These are phyloP conservation scores for Kwoniella pini DNA, from an alignment of 768 basidiomycete species.

Conservation along the genomic window DNA sequence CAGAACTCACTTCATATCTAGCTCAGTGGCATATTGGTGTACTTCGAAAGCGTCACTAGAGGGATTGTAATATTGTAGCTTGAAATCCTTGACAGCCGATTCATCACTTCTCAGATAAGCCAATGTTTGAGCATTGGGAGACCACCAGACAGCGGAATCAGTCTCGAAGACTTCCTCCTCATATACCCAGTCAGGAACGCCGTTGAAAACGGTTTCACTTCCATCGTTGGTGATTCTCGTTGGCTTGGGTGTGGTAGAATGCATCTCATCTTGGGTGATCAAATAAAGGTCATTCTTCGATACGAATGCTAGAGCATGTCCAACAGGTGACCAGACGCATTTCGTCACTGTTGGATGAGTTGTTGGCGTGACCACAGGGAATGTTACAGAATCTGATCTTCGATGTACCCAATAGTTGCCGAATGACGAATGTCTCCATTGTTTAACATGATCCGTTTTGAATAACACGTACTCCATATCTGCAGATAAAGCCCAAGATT, in stretches of 20 bases:
- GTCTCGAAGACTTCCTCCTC: slow-evolving; percentile 62
- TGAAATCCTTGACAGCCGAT: slow-evolving; percentile 79
- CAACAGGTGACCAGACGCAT: slow-evolving; percentile 82
- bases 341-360: slow-evolving; percentile 72
- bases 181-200: slow-evolving; percentile 91
- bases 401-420: slow-evolving; percentile 93
- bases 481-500: slow-evolving; percentile 77
- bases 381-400: slow-evolving; percentile 67
- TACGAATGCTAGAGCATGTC: slow-evolving; percentile 83
- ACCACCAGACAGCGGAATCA: slow-evolving; percentile 86
- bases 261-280: slow-evolving; percentile 57
- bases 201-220: slow-evolving; percentile 81
- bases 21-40: slow-evolving; percentile 67
- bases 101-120: slow-evolving; percentile 90
- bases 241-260: slow-evolving; percentile 18
- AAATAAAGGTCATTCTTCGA: slow-evolving; percentile 85
- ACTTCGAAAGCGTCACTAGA: slow-evolving; percentile 68
- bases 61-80: slow-evolving; percentile 89
- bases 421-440: slow-evolving; percentile 91
- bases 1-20: slow-evolving; percentile 56
- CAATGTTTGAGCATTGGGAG: slow-evolving; percentile 68
- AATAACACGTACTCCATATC: slow-evolving; percentile 89
- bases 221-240: slow-evolving; percentile 82
- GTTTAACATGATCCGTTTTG: slow-evolving; percentile 74
- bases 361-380: slow-evolving; percentile 69